A percentile compares a stretch with the other conserved stretches of the same genome.
Conservation (phyloP, 305 asterid genomes). For the Fraxinus sp. region DNA sequence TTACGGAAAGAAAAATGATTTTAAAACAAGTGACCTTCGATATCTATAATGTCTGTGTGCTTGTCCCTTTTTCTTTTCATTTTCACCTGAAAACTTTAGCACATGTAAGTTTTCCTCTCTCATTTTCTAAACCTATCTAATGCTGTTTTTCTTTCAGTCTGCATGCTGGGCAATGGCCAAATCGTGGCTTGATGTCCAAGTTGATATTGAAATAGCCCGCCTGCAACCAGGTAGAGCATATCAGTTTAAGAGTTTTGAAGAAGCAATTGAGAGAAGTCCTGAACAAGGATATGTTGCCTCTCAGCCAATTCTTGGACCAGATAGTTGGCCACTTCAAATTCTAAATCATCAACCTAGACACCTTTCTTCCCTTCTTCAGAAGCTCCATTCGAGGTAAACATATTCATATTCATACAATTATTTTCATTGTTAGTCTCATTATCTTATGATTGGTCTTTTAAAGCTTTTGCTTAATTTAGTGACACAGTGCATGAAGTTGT, state of each 20-base stretch:
- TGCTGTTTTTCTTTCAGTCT: constrained; percentile 57
- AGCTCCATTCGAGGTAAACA: constrained; percentile 89
- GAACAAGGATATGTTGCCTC: constrained; percentile 56
- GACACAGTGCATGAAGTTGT: constrained; percentile 89
- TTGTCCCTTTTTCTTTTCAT: neutral
- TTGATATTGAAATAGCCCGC: constrained; percentile 69
- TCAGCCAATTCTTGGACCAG: constrained; percentile 56
- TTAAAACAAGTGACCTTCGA: neutral
- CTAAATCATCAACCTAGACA: constrained; percentile 84
- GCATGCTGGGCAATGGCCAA: constrained; percentile 99
- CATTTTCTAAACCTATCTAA: constrained; percentile 9
- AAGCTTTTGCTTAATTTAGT: constrained; percentile 41
- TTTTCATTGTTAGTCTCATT: constrained; percentile 21
- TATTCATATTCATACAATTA: constrained; percentile 14
- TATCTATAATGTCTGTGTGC: neutral
- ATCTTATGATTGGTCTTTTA: constrained; percentile 20
- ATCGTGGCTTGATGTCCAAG: constrained; percentile 95
- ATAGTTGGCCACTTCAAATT: constrained; percentile 92
- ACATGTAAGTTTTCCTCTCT: constrained; percentile 10
- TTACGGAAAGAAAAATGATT: neutral
- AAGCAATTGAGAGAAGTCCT: constrained; percentile 67
- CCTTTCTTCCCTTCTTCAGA: constrained; percentile 88
- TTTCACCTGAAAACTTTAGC: constrained; percentile 9
- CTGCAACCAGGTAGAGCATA: constrained; percentile 58
- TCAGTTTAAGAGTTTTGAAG: constrained; percentile 68